phyloP scores from a whole-genome alignment of 2,329 filamentous ascomycete genomes.

The Colletotrichum cuscutae region DNA sequence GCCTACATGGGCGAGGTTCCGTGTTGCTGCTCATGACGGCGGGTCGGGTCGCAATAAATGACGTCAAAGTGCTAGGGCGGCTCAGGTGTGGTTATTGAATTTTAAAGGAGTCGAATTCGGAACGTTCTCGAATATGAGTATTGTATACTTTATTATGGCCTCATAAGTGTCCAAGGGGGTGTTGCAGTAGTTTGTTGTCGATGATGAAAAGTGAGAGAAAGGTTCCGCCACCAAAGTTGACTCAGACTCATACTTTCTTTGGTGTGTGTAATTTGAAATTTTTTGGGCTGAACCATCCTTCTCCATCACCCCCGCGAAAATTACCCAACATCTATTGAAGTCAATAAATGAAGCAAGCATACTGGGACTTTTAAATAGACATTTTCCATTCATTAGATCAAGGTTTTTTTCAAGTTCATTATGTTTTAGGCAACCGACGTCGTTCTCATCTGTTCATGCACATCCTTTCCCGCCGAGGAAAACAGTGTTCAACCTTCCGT shows the following conservation, averaged over 20 bases:
- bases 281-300: slow-evolving; percentile 1
- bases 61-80: neutral
- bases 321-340: neutral
- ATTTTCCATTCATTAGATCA: neutral
- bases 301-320: neutral
- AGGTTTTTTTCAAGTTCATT: neutral
- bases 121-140: no score
- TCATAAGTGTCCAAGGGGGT: neutral
- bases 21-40: slow-evolving; percentile 18
- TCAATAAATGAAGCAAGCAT: neutral
- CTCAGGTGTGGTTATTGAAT: neutral
- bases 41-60: neutral
- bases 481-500: neutral
- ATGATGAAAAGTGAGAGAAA: neutral
- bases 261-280: neutral
- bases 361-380: neutral
- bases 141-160: no score
- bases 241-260: slow-evolving; percentile 10
- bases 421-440: neutral
- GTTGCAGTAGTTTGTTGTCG: neutral
- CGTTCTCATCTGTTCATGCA: neutral
- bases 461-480: neutral
- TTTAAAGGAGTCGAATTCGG: neutral
- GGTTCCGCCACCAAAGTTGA: slow-evolving; percentile 28
- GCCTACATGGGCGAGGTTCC: slow-evolving; percentile 35